These are phyloP conservation scores for Kitagawia praeruptora DNA, from an alignment of 129 eudicot species.

Conservation along the genomic window DNA sequence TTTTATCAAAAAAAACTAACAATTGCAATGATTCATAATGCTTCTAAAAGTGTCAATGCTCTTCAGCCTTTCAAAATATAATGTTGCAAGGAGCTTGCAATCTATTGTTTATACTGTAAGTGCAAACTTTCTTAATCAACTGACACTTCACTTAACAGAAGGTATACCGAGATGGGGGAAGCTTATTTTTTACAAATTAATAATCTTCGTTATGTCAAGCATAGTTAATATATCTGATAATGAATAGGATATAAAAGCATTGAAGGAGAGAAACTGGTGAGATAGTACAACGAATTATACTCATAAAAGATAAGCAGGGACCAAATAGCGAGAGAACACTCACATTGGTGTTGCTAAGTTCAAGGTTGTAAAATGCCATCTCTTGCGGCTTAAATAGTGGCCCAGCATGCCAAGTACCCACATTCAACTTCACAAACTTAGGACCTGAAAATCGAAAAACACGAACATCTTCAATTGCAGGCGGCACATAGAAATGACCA, in stretches of 20 bases:
- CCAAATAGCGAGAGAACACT: not conserved
- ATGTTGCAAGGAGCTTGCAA: not conserved
- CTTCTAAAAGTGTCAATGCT: not conserved
- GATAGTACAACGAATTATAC: not conserved
- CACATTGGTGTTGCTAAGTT: constrained; percentile 85
- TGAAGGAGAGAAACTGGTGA: not conserved
- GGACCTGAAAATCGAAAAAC: constrained; percentile 67
- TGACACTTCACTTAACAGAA: not conserved
- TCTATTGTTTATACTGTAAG: not conserved
- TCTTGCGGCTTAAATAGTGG: constrained; percentile 49
- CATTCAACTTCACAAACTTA: constrained; percentile 71
- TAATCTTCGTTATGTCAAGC: not conserved
- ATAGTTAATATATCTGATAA: not conserved
- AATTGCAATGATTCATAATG: not conserved
- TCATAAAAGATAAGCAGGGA: not conserved
- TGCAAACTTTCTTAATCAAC: not conserved
- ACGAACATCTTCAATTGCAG: constrained; percentile 51
- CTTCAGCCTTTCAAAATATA: not conserved
- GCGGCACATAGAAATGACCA: constrained; percentile 77
- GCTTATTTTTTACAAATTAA: not conserved
- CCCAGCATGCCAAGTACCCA: constrained; percentile 98
- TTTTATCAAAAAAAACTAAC: not conserved
- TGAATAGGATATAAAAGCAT: not conserved
- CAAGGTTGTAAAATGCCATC: constrained; percentile 90
- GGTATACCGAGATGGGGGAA: not conserved